Base-by-base conservation (phyloP, 768 basidiomycete genomes). In the Psilocybe sp. region DNA sequence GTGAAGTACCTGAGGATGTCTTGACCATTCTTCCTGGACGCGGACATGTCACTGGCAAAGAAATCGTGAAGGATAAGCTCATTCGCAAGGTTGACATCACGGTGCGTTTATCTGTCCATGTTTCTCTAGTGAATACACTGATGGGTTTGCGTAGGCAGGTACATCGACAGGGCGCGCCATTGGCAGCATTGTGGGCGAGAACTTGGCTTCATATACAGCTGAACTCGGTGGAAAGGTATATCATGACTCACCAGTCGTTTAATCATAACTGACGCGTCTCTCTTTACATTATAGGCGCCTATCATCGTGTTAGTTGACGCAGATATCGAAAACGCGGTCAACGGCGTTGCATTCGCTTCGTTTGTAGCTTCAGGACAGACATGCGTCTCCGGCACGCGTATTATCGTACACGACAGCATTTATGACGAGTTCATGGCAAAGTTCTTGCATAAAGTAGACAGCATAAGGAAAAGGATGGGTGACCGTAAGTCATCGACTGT, bases 301-400 rank as follows among this genome's bases (percentile, higher is more conserved):
- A 81, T 93, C 39, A 62, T 93, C 10, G 73, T 93, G 9, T 93
- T 92, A 60, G 72, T 84, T 44, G 89, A 94, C 60, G 85, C 89
- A 6, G 85, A 92, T 58, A 59, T 90, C 44, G 55, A 69, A 16
- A 76, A 80, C n/a, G 85, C 91, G 0, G 86, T 89, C 16, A 92
- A 93, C 54, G 92, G 92, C 14, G 81, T 80, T 5, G 85, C 89
- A 0, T 93, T 94, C 60, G 85, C 89, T 9, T 81, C 86, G 1
- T 94, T 93, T 58, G 72, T 94, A 44, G 92, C 92, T 1, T 90
- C 89, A 18, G 92, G 92, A 3, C 92, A 94, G 69, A 92, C 91
- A 8, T 92, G 91, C 51, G 86, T 93, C n/a, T 92, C 91, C 1
- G 91, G 89, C n/a, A 84, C 89, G 11, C 80, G 91, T n/a, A 71